These are phyloP conservation scores for Fraxinus albicans DNA, from an alignment of 305 asterid species.

Conservation along the genomic window DNA sequence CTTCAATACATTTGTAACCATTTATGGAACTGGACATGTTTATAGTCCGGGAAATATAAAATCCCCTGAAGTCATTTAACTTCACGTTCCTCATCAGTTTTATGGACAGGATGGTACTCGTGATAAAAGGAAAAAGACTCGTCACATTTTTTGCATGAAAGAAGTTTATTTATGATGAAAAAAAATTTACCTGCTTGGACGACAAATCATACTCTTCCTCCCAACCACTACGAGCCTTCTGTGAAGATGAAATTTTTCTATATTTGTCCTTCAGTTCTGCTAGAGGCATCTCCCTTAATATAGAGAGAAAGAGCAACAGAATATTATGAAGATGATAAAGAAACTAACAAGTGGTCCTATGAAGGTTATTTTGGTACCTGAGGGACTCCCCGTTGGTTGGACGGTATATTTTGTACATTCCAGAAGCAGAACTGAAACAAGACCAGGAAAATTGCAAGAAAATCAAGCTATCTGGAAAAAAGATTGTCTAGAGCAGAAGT, in stretches of 20 bases:
- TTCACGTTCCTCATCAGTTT: neutral
- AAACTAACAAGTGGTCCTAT: constrained; percentile 17
- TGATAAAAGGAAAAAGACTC: neutral
- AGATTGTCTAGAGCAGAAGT: too few relatives aligned
- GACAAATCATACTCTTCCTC: constrained; percentile 78
- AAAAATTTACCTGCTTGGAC: constrained; percentile 64
- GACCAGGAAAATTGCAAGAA: constrained; percentile 21
- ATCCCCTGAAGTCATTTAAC: neutral
- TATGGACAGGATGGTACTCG: neutral
- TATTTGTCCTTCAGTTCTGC: constrained; percentile 84
- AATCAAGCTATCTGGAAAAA: too few relatives aligned
- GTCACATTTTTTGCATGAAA: neutral
- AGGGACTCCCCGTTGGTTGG: constrained; percentile 90
- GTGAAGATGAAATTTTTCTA: constrained; percentile 54
- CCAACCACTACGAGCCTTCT: constrained; percentile 83
- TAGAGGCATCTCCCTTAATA: constrained; percentile 86
- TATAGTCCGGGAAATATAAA: constrained; percentile 1
- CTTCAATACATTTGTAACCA: neutral
- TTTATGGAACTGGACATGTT: constrained; percentile 9
- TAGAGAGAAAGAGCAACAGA: constrained; percentile 9
- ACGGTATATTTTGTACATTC: constrained; percentile 74
- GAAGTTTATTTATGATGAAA: constrained; percentile 4
- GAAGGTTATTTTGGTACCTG: constrained; percentile 49
- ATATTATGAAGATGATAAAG: constrained; percentile 21
- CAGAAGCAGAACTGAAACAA: constrained; percentile 67